phyloP scores from a whole-genome alignment of 352 stramenopile genomes.

The Pythium phragmitis region DNA sequence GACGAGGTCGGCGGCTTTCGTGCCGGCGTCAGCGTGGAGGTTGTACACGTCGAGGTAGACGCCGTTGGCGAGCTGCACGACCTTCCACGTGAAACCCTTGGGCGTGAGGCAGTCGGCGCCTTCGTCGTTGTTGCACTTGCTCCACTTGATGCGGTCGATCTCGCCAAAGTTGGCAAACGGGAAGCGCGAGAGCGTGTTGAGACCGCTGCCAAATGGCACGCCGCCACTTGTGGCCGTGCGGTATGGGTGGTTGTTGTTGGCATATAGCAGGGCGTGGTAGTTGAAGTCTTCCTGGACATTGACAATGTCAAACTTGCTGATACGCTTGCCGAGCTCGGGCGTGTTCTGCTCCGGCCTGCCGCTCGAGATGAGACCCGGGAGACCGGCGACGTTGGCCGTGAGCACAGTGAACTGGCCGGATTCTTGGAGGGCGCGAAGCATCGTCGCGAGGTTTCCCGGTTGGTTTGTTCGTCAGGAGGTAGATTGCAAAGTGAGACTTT shows the following conservation, averaged over 20 bases:
- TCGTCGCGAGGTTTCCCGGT: not conserved
- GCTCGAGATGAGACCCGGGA: conserved; percentile 46
- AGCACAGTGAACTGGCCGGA: conserved; percentile 38
- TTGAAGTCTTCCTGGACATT: conserved; percentile 28
- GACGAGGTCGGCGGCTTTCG: conserved; percentile 30
- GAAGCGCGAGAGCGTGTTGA: conserved; percentile 49
- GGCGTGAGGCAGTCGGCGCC: conserved; percentile 54
- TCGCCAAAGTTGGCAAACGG: conserved; percentile 38
- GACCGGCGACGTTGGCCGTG: conserved; percentile 43
- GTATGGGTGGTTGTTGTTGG: conserved; percentile 39
- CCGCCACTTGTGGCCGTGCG: conserved; percentile 38
- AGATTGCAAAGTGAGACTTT: conserved; percentile 13
- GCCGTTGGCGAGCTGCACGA: conserved; percentile 42
- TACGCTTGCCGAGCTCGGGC: conserved; percentile 44
- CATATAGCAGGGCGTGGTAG: conserved; percentile 35
- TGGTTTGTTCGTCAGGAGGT: not conserved
- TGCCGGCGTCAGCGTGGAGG: conserved; percentile 47
- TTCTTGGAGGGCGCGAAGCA: conserved; percentile 39
- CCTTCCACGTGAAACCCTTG: conserved; percentile 51
- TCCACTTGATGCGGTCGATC: conserved; percentile 46
- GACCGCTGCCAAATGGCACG: conserved; percentile 39
- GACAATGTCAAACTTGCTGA: conserved; percentile 29
- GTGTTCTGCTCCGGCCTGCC: conserved; percentile 44
- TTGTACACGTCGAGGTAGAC: conserved; percentile 52
- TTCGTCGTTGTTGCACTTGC: conserved; percentile 42